Conservation (phyloP, 1,284 basidiomycete species). For the Moesziomyces antarcticus region DNA sequence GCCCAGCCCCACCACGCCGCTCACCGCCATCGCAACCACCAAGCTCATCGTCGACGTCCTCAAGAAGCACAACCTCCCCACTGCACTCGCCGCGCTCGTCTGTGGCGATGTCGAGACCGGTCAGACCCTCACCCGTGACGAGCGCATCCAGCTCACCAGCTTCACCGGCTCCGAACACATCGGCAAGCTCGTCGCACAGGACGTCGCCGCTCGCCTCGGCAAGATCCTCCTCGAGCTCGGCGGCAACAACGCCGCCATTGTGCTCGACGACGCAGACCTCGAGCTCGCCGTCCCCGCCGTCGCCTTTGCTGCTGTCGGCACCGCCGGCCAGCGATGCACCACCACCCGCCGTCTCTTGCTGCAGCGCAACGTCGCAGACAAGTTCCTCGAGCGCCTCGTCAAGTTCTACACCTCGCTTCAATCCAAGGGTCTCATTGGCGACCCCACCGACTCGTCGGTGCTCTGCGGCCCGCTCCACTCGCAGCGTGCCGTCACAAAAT, state of each 20-base stretch:
- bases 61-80: conserved; percentile 82
- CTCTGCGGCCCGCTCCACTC: conserved; percentile 90
- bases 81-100: conserved; percentile 83
- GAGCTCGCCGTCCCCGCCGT: conserved; percentile 85
- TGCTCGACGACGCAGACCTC: conserved; percentile 92
- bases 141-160: conserved; percentile 77
- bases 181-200: conserved; percentile 83
- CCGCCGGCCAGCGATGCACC: conserved; percentile 93
- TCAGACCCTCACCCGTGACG: conserved; percentile 79
- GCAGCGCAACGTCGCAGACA: conserved; percentile 79
- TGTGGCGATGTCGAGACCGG: conserved; percentile 85
- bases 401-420: conserved; percentile 76
- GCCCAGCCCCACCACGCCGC: conserved; percentile 86
- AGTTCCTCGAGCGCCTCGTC: conserved; percentile 80
- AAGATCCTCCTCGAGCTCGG: conserved; percentile 88
- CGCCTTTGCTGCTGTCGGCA: conserved; percentile 93
- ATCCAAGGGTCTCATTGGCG: conserved; percentile 74
- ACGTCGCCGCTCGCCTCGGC: conserved; percentile 82
- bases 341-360: conserved; percentile 89
- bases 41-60: conserved; percentile 83
- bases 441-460: conserved; percentile 79
- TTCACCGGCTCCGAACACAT: conserved; percentile 93
- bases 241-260: conserved; percentile 93
- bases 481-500: conserved; percentile 75
- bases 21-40: conserved; percentile 85